These are phyloP conservation scores for Leccinum solheimii DNA, from an alignment of 1,284 basidiomycete genomes.

Conservation along the genomic window DNA sequence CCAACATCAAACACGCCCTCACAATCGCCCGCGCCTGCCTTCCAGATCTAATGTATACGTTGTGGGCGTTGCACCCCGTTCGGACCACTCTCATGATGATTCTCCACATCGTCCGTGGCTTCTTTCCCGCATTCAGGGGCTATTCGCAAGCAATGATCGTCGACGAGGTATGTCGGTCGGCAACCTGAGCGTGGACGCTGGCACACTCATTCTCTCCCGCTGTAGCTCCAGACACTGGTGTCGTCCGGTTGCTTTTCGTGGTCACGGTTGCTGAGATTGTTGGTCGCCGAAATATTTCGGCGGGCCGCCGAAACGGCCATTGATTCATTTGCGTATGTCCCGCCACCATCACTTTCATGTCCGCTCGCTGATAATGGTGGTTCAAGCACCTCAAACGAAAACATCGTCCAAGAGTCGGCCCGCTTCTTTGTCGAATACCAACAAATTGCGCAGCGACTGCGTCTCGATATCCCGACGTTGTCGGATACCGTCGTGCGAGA, in stretches of 20 bases:
- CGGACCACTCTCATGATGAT: slow-evolving; percentile 64
- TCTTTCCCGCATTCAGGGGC: slow-evolving; percentile 75
- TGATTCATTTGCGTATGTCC: slow-evolving; percentile 71
- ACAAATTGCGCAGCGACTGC: slow-evolving; percentile 73
- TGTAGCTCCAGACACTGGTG: slow-evolving; percentile 65
- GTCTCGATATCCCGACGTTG: slow-evolving; percentile 74
- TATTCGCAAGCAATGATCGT: slow-evolving; percentile 82
- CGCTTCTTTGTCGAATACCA: slow-evolving; percentile 71
- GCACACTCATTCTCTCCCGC: slow-evolving; percentile 7
- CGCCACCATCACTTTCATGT: slow-evolving; percentile 14
- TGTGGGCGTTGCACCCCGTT: slow-evolving; percentile 67
- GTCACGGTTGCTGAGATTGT: slow-evolving; percentile 54
- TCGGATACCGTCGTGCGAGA: slow-evolving; percentile 69
- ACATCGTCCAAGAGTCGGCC: slow-evolving; percentile 65
- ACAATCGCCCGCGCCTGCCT: slow-evolving; percentile 54
- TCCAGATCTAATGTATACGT: slow-evolving; percentile 53
- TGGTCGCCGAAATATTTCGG: slow-evolving; percentile 62
- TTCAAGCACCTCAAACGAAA: slow-evolving; percentile 65
- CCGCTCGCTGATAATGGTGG: slow-evolving; percentile 17
- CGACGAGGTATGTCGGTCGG: slow-evolving; percentile 59
- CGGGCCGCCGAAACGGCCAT: slow-evolving; percentile 62
- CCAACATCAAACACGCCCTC: slow-evolving; percentile 57
- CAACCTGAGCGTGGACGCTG: background rate
- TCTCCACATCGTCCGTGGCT: slow-evolving; percentile 67
- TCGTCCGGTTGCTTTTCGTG: slow-evolving; percentile 65